Base-by-base conservation (phyloP, 306 rosid species). In the Ceratonia siliqua region DNA sequence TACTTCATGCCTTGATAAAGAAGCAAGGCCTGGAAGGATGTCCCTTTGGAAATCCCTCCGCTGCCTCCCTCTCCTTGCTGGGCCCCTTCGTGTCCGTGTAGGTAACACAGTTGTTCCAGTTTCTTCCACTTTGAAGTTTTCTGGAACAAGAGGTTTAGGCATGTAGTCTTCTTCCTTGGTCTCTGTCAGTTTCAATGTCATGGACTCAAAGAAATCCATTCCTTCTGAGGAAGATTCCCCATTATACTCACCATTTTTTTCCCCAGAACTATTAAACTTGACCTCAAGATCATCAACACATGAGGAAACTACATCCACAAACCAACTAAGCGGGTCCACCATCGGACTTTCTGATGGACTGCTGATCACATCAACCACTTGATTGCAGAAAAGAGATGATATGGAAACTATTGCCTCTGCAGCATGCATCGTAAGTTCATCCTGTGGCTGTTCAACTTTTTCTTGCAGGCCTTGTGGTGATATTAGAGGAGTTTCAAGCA, bases 11-110 rank as follows among this genome's bases (percentile, higher is more conserved):
- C 99, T 90, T 14, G 97, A 92, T 63, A 94, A 77, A 68, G 99
- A 87, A 10, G 86, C 62, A 32, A 94, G 95, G 61, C 97, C 93
- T 0, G 99, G 99, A 74, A 94, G 97, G 77, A 94, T 92, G 79
- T 94, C 99, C 89, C 92, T 85, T 82, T 94, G 99, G 85, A 94
- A 94, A 77, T 94, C 99, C 88, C 96, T 87, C 69, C 94, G 79
- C 86, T 92, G 97, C 85, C 97, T 83, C 68, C 99, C 96, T 79
- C 99, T 83, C 81, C 96, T 89, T 36, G 91, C 85, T 15, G 90
- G 95, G 15, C 97, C 99, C 78, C 72, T 94, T 59, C 97, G 85
- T 0, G 93, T 77, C 57, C 89, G 87, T 35, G 79, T 87, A 28
- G 88, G 79, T 70, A 85, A 68, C 64, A 77, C 69, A 9, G 71